Conservation (phyloP, 148 eudicot species). For the Selenicereus undatus region DNA sequence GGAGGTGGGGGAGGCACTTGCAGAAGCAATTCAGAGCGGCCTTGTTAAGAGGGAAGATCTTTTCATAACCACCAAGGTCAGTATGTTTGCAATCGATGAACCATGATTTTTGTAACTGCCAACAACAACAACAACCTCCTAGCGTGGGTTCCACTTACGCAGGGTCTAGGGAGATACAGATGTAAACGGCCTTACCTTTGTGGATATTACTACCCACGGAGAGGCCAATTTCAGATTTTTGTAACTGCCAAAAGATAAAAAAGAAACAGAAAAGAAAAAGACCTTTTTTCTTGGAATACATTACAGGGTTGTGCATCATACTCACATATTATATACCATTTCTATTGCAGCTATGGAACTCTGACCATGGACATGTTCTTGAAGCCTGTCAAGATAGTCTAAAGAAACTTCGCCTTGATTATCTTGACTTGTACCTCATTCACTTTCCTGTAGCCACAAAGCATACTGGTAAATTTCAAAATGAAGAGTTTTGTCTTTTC, state of each 20-base stretch:
- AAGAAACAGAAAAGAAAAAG: not conserved
- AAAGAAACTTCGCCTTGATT: slow-evolving; percentile 75
- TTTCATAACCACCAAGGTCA: slow-evolving; percentile 84
- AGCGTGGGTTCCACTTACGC: too few species aligned
- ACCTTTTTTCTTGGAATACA: not conserved
- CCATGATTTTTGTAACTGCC: not conserved
- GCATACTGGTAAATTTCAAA: slow-evolving; percentile 59
- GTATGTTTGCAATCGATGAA: slow-evolving; percentile 12
- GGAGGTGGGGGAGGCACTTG: slow-evolving; percentile 92
- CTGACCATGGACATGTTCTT: slow-evolving; percentile 88
- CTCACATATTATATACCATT: not conserved
- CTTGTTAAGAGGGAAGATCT: slow-evolving; percentile 91
- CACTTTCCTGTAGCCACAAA: slow-evolving; percentile 89
- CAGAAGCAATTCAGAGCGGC: slow-evolving; percentile 70
- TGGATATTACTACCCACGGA: too few species aligned
- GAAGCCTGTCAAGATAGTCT: slow-evolving; percentile 93
- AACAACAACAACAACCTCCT: too few species aligned
- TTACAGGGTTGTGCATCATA: not conserved
- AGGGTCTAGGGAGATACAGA: too few species aligned
- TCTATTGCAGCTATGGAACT: slow-evolving; percentile 79
- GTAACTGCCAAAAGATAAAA: too few species aligned
- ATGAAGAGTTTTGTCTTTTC: not conserved
- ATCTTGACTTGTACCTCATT: slow-evolving; percentile 80
- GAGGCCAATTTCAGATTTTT: too few species aligned
- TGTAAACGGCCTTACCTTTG: too few species aligned